Base-by-base conservation (phyloP, 768 basidiomycete genomes). In the Suillus ampliporus region DNA sequence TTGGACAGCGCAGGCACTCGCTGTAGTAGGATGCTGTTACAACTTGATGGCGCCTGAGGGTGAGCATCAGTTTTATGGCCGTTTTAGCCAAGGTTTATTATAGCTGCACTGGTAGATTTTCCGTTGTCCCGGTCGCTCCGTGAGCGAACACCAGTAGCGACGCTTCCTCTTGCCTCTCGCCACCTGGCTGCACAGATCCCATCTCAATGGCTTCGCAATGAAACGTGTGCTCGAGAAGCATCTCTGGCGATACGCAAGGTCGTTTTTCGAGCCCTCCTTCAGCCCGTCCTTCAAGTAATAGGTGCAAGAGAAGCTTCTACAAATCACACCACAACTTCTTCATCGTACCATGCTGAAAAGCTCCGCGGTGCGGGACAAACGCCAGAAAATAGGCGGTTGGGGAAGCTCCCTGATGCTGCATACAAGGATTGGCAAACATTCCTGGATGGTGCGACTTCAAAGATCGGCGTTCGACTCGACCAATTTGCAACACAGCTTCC, bases 11-110 rank as follows among this genome's bases (percentile, higher is more conserved):
- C 77, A 79, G 17, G 86, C 79, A 3, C 78, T 84, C 1, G 81
- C 90, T 47, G 80, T 86, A 9, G 90, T 92, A 17, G 90, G 91
- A 4, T 93, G 91, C 64, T 93, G 91, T 72, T 93, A 92, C 72
- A 92, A 92, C 70, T 79, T 90, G 65, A 82, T 92, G 77, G 74
- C 78, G 35, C 74, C 81, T 13, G 72, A 78, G 68, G 88, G 89
- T 72, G 50, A 41, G 75, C 44, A 21, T 9, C 11, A 26, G 34
- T 51, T 31, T 38, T 61, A 17, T 50, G 53, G 41, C 9, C 52
- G 37, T 44, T 46, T 28, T 28, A 44, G 34, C 52, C 51, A 48
- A 64, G 35, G 50, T 64, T 56, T 64, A 61, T 31, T 19, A 53
- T 38, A 51, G 37, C 23, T 40, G 13, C 40, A 48, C 19, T 57